Percentiles rank a stretch among this genome's conserved stretches.
phyloP scores from a whole-genome alignment of 2,329 filamentous ascomycete genomes.

The Venturia aucupariae region DNA sequence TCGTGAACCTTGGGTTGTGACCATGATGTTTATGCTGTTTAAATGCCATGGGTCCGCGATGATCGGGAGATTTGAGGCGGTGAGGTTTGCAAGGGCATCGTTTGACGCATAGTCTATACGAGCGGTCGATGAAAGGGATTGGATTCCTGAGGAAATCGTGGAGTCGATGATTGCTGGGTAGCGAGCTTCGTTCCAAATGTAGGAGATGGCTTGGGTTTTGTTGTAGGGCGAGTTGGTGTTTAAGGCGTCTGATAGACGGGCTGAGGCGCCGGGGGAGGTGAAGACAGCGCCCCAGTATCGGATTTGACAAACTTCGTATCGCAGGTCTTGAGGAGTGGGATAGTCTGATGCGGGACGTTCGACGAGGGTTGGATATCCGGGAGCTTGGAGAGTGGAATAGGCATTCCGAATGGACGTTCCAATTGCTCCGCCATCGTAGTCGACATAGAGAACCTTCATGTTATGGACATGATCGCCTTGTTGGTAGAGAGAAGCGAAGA shows the following conservation, averaged over 20 bases:
- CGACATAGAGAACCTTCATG: slow-evolving; percentile 23
- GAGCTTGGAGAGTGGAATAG: slow-evolving; percentile 20
- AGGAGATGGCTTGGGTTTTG: slow-evolving; percentile 27
- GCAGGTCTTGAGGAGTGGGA: slow-evolving; percentile 19
- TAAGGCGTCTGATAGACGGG: slow-evolving; percentile 29
- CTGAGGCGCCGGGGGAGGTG: slow-evolving; percentile 28
- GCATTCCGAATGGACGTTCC: slow-evolving; percentile 20
- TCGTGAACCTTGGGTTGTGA: slow-evolving; percentile 33
- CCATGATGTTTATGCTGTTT: slow-evolving; percentile 30
- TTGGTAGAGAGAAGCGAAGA: slow-evolving; percentile 14
- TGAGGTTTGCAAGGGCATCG: slow-evolving; percentile 18
- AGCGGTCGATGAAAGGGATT: slow-evolving; percentile 26
- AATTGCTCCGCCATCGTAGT: slow-evolving; percentile 23
- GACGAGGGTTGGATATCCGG: slow-evolving; percentile 20
- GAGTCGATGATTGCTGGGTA: slow-evolving; percentile 33
- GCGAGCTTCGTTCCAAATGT: slow-evolving; percentile 38
- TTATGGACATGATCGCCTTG: slow-evolving; percentile 23
- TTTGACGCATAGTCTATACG: slow-evolving; percentile 26
- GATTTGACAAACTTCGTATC: slow-evolving; percentile 21
- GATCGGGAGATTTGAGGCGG: slow-evolving; percentile 22
- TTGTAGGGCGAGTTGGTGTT: slow-evolving; percentile 31
- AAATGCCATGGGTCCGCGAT: slow-evolving; percentile 33
- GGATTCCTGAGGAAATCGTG: slow-evolving; percentile 25
- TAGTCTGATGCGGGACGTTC: slow-evolving; percentile 18
- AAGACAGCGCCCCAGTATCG: slow-evolving; percentile 26